phyloP scores from a whole-genome alignment of 1,284 basidiomycete genomes.

The Ceratobasidium papillatum region DNA sequence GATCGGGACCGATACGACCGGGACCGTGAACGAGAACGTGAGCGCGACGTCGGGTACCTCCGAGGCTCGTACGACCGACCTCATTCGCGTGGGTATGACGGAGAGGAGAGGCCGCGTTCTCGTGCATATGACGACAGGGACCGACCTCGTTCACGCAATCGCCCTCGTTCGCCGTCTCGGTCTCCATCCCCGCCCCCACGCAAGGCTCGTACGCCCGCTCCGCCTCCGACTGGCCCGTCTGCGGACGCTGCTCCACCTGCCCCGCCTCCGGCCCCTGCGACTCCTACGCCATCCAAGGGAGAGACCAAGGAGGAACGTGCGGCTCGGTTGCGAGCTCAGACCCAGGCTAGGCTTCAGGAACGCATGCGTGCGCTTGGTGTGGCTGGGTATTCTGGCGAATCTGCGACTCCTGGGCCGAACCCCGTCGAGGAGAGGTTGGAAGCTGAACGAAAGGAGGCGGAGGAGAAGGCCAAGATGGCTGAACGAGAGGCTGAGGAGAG shows the following conservation, averaged over 20 bases:
- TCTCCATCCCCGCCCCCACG: constrained; percentile 50
- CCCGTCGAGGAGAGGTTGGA: constrained; percentile 83
- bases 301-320: constrained; percentile 88
- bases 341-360: constrained; percentile 83
- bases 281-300: constrained; percentile 63
- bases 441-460: constrained; percentile 85
- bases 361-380: constrained; percentile 89
- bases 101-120: constrained; percentile 48
- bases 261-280: constrained; percentile 62
- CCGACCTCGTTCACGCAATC: constrained; percentile 53
- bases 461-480: constrained; percentile 76
- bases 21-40: constrained; percentile 51
- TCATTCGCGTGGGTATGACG: constrained; percentile 55
- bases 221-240: constrained; percentile 47
- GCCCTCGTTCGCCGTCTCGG: constrained; percentile 8
- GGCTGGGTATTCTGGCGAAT: constrained; percentile 57
- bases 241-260: constrained; percentile 57
- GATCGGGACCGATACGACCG: constrained; percentile 34
- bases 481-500: constrained; percentile 82
- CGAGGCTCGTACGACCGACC: constrained; percentile 41
- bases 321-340: constrained; percentile 83
- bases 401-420: constrained; percentile 47
- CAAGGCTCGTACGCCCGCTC: constrained; percentile 48
- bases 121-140: constrained; percentile 59
- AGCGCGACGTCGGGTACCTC: constrained; percentile 51